Base-by-base conservation (phyloP, 179 eudicot genomes). In the Gypsophila paniculata region DNA sequence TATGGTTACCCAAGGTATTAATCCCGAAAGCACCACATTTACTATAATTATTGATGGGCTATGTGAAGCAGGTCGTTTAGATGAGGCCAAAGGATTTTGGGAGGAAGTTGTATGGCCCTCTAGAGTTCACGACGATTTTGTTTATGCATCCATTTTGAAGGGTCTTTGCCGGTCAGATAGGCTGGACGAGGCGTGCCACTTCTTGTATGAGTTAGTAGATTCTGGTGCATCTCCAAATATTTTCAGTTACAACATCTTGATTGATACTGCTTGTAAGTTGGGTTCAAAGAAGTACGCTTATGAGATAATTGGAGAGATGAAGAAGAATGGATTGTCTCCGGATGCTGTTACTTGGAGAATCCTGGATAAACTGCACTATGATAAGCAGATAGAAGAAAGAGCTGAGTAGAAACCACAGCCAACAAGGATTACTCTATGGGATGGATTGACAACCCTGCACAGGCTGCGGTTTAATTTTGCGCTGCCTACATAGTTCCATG, bases 301-400 rank as follows among this genome's bases (percentile, higher is more conserved):
- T 78, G 85, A 81, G 85, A 80, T 94, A 51, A 69, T 93, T 44
- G 91, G 96, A 57, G 98, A 93, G 83, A 87, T 93, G 98, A 91
- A 79, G 75, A 94, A 85, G 79, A 94, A 91, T 78, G 99, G 94
- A 34, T 9, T 89, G 55, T 75, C 79, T 21, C 99, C 97, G 11
- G 99, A 94, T 85, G 83, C 99, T 39, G 79, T 90, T 23, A 81
- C 99, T 0, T 91, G 96, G 98, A 86, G 98, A 78, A 83, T 82
- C 76, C 86, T 93, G 66, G 86, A 86, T 52, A 90, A 81, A 75
- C 80, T 93, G 70, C 93, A 90, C 71, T 76, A 74, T 26, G 71
- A 61, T 48, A 17, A 11, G 19, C 76, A 73, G 17, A 65, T 38
- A 52, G 53, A 65, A 65, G 53, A 73, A 53, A 36, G 38, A 38